phyloP scores from a whole-genome alignment of 176 grass and related monocot genomes.

The Cocos nucifera region DNA sequence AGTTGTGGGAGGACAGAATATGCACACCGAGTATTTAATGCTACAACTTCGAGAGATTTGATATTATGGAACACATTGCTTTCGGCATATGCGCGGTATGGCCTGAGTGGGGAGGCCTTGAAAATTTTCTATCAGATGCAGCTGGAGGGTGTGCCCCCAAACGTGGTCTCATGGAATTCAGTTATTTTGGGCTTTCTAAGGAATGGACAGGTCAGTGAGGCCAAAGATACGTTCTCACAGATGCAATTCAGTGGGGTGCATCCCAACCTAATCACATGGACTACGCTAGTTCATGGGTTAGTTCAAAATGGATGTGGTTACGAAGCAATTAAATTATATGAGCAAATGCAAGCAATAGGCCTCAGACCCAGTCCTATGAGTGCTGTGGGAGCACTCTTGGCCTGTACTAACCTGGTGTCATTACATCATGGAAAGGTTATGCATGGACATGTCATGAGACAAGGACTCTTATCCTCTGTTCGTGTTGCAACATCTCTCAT shows the following conservation, averaged over 20 bases:
- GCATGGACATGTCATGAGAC: slow-evolving; percentile 14
- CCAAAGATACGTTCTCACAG: slow-evolving; percentile 7
- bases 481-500: slow-evolving; percentile 11
- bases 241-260: slow-evolving; percentile 3
- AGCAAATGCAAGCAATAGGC: slow-evolving; percentile 11
- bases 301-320: slow-evolving; percentile 8
- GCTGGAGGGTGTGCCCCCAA: slow-evolving; percentile 1
- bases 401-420: slow-evolving; percentile 1
- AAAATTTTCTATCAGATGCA: slow-evolving; percentile 19
- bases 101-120: slow-evolving; percentile 5
- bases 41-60: slow-evolving; percentile 9
- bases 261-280: slow-evolving; percentile 17
- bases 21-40: not conserved
- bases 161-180: slow-evolving; percentile 21
- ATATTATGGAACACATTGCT: slow-evolving; percentile 16
- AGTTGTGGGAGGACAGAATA: slow-evolving; percentile 11
- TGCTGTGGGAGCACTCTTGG: slow-evolving; percentile 10
- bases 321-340: slow-evolving; percentile 10
- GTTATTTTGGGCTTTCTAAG: slow-evolving; percentile 12
- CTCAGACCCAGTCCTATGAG: not conserved
- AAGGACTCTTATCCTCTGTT: not conserved
- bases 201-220: slow-evolving; percentile 10
- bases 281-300: slow-evolving; percentile 13
- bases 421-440: slow-evolving; percentile 9
- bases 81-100: slow-evolving; percentile 11